phyloP scores from a whole-genome alignment of 306 rosid species.

The Dicorynia guianensis region DNA sequence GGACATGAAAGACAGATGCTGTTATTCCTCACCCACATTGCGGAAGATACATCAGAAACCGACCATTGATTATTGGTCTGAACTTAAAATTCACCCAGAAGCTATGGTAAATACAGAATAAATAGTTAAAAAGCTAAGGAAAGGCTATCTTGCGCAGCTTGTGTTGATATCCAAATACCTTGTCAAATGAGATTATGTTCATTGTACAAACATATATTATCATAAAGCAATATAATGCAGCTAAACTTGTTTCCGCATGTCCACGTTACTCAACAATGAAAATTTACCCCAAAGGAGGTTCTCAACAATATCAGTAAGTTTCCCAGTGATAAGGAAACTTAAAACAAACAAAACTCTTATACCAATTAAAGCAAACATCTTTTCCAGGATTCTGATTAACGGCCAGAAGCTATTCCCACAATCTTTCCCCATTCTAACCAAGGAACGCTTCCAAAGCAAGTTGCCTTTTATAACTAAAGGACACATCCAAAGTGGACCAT shows the following conservation, averaged over 20 bases:
- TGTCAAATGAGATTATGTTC: not conserved
- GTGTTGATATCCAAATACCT: constrained; percentile 22
- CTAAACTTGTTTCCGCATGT: not conserved
- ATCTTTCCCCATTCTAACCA: not conserved
- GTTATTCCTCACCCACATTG: constrained; percentile 28
- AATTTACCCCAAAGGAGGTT: constrained; percentile 22
- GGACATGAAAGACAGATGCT: constrained; percentile 32
- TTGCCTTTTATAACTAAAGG: constrained; percentile 15
- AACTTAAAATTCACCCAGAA: constrained; percentile 13
- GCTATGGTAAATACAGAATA: not conserved
- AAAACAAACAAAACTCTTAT: constrained; percentile 2
- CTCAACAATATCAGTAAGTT: constrained; percentile 9
- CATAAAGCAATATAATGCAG: constrained; percentile 33
- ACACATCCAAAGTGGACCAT: not conserved
- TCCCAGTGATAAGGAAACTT: not conserved
- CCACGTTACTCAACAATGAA: not conserved
- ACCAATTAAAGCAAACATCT: constrained; percentile 9
- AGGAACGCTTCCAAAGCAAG: constrained; percentile 1
- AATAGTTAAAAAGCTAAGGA: constrained; percentile 22
- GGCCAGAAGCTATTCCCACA: constrained; percentile 1
- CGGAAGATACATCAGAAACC: constrained; percentile 17
- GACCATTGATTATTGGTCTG: not conserved
- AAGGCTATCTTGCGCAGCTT: constrained; percentile 29
- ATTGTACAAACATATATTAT: not conserved
- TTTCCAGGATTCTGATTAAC: constrained; percentile 1